Evolutionary conservation across 768 basidiomycete species (phyloP), one percentile per base, ranked within the genome.

Genomic region (Coprinellus micaceus): DNA sequence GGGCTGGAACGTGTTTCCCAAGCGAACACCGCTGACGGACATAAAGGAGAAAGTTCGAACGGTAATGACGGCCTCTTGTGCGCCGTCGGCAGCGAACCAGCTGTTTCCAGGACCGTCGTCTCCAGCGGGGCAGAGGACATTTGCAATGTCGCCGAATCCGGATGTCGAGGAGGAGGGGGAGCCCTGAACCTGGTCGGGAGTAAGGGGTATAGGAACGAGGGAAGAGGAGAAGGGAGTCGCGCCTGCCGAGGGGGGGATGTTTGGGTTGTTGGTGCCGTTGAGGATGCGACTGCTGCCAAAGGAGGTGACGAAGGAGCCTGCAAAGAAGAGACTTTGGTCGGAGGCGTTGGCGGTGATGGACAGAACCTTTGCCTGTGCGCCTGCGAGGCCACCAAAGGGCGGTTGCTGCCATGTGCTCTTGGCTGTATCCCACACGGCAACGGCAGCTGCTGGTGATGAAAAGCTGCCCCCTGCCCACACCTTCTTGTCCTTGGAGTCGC

Each of bases 171-270:
- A 80, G 0, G 86, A 85, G 17, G 89, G 86, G 2, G 81, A 82
- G 17, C 80, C 85, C 52, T 72, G 62, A 30, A 80, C 61, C 62
- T 83, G 71, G n/a, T 86, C 83, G 12, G 28, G 39, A 11, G 22
- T 10, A 26, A 94, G 71, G 29, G 89, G 84, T 30, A 94, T 74
- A 17, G 91, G 89, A 36, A 94, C 92, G 48, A 97, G 84, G 10
- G 93, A 95, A 2, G 91, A 90, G 3, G 94, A 89, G 67, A 91
- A 93, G 0, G 90, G 89, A 0, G 90, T 87, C 13, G 92, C 90
- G 25, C 89, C 86, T 1, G 83, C 67, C 21, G 93, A 94, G 63
- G 83, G 86, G 12, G 91, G 91, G 3, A 94, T 85, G 57, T 89
- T 94, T 11, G 91, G 91, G 66, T 93, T 94, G 66, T 88, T 88